A percentile compares a stretch with the other conserved stretches of the same genome.
Conservation (phyloP, 495 filamentous ascomycete species). For the Xylaria scruposa region DNA sequence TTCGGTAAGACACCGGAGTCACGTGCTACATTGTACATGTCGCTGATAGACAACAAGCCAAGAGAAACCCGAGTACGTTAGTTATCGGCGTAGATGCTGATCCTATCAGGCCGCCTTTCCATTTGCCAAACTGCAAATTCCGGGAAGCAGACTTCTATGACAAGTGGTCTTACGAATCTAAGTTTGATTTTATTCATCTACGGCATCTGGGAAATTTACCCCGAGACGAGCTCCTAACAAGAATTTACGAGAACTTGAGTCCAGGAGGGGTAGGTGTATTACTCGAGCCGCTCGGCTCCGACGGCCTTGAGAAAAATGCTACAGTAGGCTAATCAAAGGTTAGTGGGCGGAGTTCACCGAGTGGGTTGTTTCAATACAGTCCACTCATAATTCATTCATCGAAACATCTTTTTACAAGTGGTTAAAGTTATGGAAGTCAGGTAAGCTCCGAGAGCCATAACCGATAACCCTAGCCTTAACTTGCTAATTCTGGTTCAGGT, state of each 20-base stretch:
- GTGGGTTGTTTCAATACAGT: conserved; percentile 25
- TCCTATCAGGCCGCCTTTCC: conserved; percentile 9
- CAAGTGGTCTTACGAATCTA: conserved; percentile 12
- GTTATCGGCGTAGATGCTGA: conserved; percentile 23
- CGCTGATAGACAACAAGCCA: conserved; percentile 19
- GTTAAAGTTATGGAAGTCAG: conserved; percentile 19
- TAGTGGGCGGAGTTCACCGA: conserved; percentile 27
- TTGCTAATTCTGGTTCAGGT: conserved; percentile 12
- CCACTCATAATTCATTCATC: conserved; percentile 15
- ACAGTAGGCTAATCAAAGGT: not conserved
- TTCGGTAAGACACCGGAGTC: conserved; percentile 3
- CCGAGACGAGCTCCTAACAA: not conserved
- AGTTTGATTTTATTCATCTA: conserved; percentile 26
- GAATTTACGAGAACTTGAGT: conserved; percentile 19
- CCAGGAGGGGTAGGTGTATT: conserved; percentile 23
- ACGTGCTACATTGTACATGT: not conserved
- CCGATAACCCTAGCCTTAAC: not conserved
- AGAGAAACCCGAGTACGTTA: conserved; percentile 15
- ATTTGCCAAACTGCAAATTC: conserved; percentile 21
- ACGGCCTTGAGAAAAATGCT: not conserved
- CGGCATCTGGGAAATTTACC: conserved; percentile 16
- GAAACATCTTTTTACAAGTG: conserved; percentile 20
- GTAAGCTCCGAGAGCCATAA: not conserved
- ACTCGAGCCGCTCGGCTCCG: not conserved
- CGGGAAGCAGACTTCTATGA: conserved; percentile 15